phyloP scores from a whole-genome alignment of 257 asterid genomes.

The Solanum verrucosum region DNA sequence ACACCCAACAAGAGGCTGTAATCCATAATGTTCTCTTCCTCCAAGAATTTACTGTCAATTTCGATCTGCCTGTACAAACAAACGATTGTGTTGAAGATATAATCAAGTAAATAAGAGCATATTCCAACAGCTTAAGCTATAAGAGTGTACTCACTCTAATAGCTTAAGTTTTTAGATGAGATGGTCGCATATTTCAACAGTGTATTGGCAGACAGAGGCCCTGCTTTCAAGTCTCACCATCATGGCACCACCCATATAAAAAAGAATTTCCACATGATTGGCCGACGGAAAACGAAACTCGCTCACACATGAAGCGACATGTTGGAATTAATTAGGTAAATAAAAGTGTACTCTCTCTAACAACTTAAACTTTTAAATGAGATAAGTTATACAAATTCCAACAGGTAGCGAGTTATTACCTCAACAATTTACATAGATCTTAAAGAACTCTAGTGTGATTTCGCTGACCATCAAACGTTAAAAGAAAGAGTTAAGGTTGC shows the following conservation, averaged over 20 bases:
- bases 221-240: not conserved
- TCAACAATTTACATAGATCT: not conserved
- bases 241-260: not conserved
- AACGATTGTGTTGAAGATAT: not conserved
- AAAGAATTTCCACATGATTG: not conserved
- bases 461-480: not conserved
- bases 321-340: not conserved
- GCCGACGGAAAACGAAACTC: not conserved
- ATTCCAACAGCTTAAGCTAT: not conserved
- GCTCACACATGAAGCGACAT: not conserved
- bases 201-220: not conserved
- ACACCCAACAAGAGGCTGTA: slow-evolving; percentile 94
- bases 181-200: not conserved
- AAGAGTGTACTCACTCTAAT: not conserved
- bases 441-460: not conserved
- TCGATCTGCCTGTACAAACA: slow-evolving; percentile 70
- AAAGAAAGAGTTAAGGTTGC: not conserved
- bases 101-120: not conserved
- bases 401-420: not conserved
- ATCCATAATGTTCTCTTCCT: slow-evolving; percentile 91
- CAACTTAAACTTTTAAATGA: not conserved
- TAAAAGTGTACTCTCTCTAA: not conserved
- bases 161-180: not conserved
- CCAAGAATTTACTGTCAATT: slow-evolving; percentile 87
- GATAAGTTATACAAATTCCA: not conserved